Evolutionary conservation across 2,329 filamentous ascomycete species (phyloP), one percentile per base, ranked within the genome.

Genomic region (Chaetomium sp.): DNA sequence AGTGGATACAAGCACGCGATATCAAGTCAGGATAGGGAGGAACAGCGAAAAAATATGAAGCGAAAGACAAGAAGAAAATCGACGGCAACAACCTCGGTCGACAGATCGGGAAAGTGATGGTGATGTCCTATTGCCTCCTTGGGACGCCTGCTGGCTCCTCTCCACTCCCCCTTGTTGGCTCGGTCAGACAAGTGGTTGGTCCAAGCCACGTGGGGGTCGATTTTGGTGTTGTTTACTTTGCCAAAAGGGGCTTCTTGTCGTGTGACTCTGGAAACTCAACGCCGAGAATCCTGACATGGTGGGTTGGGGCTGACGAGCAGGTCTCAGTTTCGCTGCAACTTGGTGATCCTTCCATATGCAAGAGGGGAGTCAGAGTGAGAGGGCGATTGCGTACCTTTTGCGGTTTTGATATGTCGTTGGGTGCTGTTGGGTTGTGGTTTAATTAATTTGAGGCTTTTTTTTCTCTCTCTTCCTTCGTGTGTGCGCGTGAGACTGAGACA

Each of bases 51-150:
- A 38, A 9, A 49, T 42, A 6, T 8, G 11, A 8, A 40, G 8
- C 12, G 37, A 40, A 12, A 12, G 9, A 40, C 37, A 12, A 9
- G 37, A 12, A 40, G 37, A 40, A 12, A 9, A 9, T 40, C 12
- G 12, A 40, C 37, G 12, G 4, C 19, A 27, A 3, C 19, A 27
- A n/a, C 42, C 60, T 61, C 60, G 59, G 60, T 61, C 41, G 37
- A 55, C 56, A 33, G 33, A 62, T 61, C 33, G 44, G 63, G 63
- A 52, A 64, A 59, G 19, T 52, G 54, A 45, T 52, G 49, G 38
- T 49, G 44, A 52, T 49, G 54, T 49, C 54, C 40, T 45, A 38
- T 49, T 56, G 45, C 54, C 49, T 12, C 44, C 45, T 56, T 49
- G 14, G 49, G 49, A 27, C 19, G 19, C 19, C 19, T 36, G n/a